These are phyloP conservation scores for Nicotiana sylvestris DNA, from an alignment of 257 asterid species.

Conservation along the genomic window DNA sequence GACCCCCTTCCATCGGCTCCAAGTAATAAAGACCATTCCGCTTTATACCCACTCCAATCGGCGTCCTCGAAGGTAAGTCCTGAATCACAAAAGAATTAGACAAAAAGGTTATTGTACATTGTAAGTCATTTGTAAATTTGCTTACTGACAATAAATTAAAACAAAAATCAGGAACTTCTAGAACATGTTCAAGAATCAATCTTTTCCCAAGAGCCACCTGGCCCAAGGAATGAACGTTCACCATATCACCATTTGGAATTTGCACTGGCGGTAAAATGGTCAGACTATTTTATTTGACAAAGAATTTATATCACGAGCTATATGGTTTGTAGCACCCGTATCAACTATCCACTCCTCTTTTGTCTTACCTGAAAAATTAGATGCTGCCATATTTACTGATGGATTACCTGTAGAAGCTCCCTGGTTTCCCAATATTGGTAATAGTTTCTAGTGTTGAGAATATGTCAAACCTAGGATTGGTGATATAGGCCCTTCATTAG, in stretches of 20 bases:
- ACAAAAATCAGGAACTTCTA: background rate
- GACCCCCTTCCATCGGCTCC: too few species aligned
- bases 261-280: background rate
- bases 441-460: too few species aligned
- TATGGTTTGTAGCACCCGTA: too few species aligned
- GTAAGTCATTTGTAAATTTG: background rate
- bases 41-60: constrained; percentile 14
- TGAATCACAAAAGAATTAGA: background rate
- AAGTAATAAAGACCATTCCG: constrained; percentile 6
- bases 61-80: constrained; percentile 8
- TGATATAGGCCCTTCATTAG: too few species aligned
- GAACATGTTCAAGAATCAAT: background rate
- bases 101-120: background rate
- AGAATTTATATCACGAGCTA: background rate
- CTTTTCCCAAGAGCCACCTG: background rate
- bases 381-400: too few species aligned
- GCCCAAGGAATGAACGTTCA: background rate
- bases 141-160: background rate
- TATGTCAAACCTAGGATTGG: too few species aligned
- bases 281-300: background rate
- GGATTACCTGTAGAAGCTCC: too few species aligned
- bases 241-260: background rate
- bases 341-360: background rate
- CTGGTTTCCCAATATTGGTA: too few species aligned
- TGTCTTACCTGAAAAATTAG: too few species aligned